A percentile compares a stretch with the other conserved stretches of the same genome.
These are phyloP conservation scores for Aspergillus diversus DNA, from an alignment of 495 filamentous ascomycete genomes.

Conservation along the genomic window DNA sequence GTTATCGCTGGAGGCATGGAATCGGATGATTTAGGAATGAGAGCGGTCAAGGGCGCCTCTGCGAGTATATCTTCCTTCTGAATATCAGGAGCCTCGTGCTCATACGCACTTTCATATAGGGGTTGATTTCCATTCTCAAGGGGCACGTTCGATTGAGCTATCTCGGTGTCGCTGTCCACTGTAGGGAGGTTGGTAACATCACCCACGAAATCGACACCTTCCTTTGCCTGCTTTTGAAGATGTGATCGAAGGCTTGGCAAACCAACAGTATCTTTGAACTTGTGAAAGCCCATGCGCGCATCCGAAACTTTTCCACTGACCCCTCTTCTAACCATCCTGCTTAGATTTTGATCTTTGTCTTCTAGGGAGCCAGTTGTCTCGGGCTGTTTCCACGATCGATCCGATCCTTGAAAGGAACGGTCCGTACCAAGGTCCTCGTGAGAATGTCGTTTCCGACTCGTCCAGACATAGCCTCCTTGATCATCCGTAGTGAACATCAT, in stretches of 20 bases:
- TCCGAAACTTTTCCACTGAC: constrained; percentile 81
- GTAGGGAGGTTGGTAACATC: constrained; percentile 35
- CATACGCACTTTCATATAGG: constrained; percentile 29
- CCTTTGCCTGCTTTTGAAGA: constrained; percentile 47
- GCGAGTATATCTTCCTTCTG: constrained; percentile 24
- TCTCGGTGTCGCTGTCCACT: constrained; percentile 42
- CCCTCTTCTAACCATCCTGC: constrained; percentile 73
- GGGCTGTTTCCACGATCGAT: constrained; percentile 34
- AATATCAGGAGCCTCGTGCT: constrained; percentile 17
- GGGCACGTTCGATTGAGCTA: constrained; percentile 18
- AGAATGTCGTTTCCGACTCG: constrained; percentile 55
- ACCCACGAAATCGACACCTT: constrained; percentile 36
- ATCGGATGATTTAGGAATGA: constrained; percentile 27
- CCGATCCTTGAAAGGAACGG: constrained; percentile 31
- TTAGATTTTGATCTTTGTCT: constrained; percentile 67
- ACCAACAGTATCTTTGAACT: constrained; percentile 86
- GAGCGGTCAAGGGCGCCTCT: constrained; percentile 20
- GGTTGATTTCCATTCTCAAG: constrained; percentile 22
- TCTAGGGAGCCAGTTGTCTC: constrained; percentile 39
- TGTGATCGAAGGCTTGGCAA: constrained; percentile 52
- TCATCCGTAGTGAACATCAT: constrained; percentile 71
- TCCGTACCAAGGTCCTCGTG: constrained; percentile 42
- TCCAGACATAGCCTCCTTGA: constrained; percentile 66
- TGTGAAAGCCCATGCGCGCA: constrained; percentile 78
- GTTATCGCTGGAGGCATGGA: constrained; percentile 40